Conservation (phyloP, 768 basidiomycete species). For the Leccinum sublutescens region DNA sequence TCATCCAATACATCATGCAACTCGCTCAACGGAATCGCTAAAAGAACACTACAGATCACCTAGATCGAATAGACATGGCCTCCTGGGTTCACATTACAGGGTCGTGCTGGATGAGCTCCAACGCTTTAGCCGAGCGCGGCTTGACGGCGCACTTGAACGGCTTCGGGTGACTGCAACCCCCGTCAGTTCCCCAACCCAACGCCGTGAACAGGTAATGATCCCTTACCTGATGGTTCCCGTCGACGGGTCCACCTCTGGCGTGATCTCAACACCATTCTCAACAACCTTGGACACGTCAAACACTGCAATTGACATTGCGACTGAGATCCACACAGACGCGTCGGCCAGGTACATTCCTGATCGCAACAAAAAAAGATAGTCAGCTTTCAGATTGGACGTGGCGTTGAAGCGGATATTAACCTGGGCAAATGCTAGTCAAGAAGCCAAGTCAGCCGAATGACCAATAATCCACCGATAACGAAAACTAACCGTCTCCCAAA, state of each 20-base stretch:
- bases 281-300: constrained; percentile 47
- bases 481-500: constrained; percentile 58
- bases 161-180: constrained; percentile 48
- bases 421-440: constrained; percentile 28
- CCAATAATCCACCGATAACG: constrained; percentile 2
- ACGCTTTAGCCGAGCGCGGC: constrained; percentile 58
- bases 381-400: constrained; percentile 26
- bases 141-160: constrained; percentile 59
- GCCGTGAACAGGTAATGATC: not conserved
- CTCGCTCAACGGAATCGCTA: not conserved
- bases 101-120: constrained; percentile 52
- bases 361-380: not conserved
- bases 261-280: constrained; percentile 46
- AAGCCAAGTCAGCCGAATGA: constrained; percentile 8
- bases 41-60: not conserved
- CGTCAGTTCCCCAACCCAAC: constrained; percentile 1
- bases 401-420: constrained; percentile 8
- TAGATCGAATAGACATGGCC: not conserved
- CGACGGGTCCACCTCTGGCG: constrained; percentile 55
- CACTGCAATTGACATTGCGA: constrained; percentile 45
- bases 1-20: not conserved
- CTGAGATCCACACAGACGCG: constrained; percentile 44
- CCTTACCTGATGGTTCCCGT: constrained; percentile 62
- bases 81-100: constrained; percentile 22
- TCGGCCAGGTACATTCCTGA: constrained; percentile 54